Conservation (phyloP, 208 protist genomes). For the Cochliopodium minus region DNA sequence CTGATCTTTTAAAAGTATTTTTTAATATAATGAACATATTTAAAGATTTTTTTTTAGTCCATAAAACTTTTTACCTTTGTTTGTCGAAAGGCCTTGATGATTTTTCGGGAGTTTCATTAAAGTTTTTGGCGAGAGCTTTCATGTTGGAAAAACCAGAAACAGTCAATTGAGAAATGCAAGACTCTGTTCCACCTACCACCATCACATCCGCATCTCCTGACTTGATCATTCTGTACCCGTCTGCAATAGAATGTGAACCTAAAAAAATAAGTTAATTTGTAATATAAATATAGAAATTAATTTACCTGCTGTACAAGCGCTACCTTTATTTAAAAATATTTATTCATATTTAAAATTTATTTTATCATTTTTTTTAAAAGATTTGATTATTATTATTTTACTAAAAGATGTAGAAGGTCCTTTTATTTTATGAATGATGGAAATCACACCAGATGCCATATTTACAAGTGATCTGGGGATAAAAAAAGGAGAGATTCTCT, state of each 20-base stretch:
- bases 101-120: slow-evolving; percentile 52
- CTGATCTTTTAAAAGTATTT: slow-evolving; percentile 45
- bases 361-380: no score
- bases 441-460: slow-evolving; percentile 66
- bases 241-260: slow-evolving; percentile 83
- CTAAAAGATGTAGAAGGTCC: slow-evolving; percentile 70
- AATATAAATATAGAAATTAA: no score
- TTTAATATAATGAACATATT: no score
- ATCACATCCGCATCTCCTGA: slow-evolving; percentile 60
- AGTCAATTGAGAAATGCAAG: slow-evolving; percentile 64
- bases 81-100: slow-evolving; percentile 81
- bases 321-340: no score
- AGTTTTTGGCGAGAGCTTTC: slow-evolving; percentile 68
- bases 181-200: slow-evolving; percentile 72
- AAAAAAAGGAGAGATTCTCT: slow-evolving; percentile 62
- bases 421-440: slow-evolving; percentile 56
- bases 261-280: no score
- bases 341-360: no score
- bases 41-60: no score
- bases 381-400: no score
- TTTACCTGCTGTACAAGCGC: slow-evolving; percentile 92
- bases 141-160: slow-evolving; percentile 73
- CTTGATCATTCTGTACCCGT: slow-evolving; percentile 60
- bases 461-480: slow-evolving; percentile 90
- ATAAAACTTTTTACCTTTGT: no score